Conservation (phyloP, 106 monocot species). For the Dioscorea dumetorum region DNA sequence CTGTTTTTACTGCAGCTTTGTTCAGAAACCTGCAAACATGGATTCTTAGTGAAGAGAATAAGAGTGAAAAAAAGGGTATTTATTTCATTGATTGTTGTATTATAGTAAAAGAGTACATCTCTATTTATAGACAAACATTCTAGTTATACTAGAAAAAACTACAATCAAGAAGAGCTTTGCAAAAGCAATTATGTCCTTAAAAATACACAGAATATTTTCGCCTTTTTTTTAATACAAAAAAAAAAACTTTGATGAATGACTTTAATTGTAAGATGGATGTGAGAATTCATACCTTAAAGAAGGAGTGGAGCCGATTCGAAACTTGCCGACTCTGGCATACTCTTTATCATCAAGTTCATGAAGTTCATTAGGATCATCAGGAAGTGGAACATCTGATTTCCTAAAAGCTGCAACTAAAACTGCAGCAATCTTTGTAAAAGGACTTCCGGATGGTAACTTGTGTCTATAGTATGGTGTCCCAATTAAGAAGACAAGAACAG, state of each 20-base stretch:
- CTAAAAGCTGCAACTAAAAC: slow-evolving; percentile 31
- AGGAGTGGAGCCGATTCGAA: slow-evolving; percentile 22
- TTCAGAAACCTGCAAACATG: slow-evolving; percentile 31
- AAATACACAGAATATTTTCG: not conserved
- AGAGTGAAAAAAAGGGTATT: too few species aligned
- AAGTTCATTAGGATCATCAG: slow-evolving; percentile 34
- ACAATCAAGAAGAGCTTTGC: too few species aligned
- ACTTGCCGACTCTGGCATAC: slow-evolving; percentile 17
- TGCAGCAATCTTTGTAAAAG: slow-evolving; percentile 37
- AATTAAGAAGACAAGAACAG: slow-evolving; percentile 27
- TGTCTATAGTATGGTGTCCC: slow-evolving; percentile 56
- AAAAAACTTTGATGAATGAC: too few species aligned
- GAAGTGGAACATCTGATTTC: slow-evolving; percentile 20
- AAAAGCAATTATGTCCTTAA: too few species aligned
- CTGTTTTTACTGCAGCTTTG: slow-evolving; percentile 43
- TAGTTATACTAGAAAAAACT: too few species aligned
- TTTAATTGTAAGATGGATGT: too few species aligned
- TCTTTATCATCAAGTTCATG: slow-evolving; percentile 24
- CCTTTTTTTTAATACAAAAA: too few species aligned
- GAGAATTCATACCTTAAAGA: slow-evolving; percentile 14
- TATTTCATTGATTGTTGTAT: too few species aligned
- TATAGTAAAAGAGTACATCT: too few species aligned
- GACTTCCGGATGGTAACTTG: slow-evolving; percentile 38
- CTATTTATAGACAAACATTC: too few species aligned
- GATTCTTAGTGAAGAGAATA: too few species aligned